Evolutionary conservation across 257 asterid genomes (phyloP).

Genomic region (Gardenia jasminoides): DNA sequence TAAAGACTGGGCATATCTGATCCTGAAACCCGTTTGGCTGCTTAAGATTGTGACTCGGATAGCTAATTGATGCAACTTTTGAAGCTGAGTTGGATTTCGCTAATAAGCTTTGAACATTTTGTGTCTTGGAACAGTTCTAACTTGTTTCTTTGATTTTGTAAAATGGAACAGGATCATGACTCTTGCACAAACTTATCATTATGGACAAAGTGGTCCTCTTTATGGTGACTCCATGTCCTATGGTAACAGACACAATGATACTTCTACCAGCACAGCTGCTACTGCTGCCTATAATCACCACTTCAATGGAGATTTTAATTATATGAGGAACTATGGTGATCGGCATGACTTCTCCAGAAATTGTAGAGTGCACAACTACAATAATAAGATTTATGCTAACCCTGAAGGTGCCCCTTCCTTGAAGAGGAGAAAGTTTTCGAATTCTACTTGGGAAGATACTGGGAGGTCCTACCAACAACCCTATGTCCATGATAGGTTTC

Average conservation of each 20-base stretch:
- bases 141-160: conserved; percentile 3
- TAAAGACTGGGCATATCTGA: background rate
- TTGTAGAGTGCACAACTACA: conserved; percentile 34
- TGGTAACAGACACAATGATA: conserved; percentile 40
- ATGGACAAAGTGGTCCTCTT: conserved; percentile 44
- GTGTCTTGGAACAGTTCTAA: background rate
- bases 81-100: background rate
- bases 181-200: conserved; percentile 46
- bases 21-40: background rate
- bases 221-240: conserved; percentile 42
- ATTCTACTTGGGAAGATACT: conserved; percentile 42
- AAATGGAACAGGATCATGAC: conserved; percentile 60
- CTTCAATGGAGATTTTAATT: conserved; percentile 26
- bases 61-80: background rate
- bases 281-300: conserved; percentile 30
- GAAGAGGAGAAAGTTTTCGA: conserved; percentile 70
- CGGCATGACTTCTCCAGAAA: conserved; percentile 31
- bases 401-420: conserved; percentile 50
- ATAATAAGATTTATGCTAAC: conserved; percentile 28
- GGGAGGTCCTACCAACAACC: conserved; percentile 50
- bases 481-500: conserved; percentile 15
- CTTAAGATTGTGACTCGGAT: background rate
- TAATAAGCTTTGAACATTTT: background rate
- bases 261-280: conserved; percentile 30
- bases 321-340: conserved; percentile 29